Conservation (phyloP, 495 filamentous ascomycete species). For the Penicillium cataractarum region DNA sequence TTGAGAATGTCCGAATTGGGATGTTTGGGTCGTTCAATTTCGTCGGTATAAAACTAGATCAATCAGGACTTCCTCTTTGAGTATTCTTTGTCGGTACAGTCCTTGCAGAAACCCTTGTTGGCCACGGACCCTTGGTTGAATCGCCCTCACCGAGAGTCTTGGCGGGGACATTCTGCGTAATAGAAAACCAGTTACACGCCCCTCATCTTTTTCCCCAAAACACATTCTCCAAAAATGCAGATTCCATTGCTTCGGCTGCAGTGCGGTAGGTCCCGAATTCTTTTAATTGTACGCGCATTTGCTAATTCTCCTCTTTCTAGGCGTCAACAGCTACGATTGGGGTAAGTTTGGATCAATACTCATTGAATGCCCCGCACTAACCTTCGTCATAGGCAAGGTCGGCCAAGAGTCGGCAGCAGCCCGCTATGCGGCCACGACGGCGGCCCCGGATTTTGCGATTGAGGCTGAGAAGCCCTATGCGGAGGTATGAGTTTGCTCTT, state of each 20-base stretch:
- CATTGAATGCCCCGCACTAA: constrained; percentile 32
- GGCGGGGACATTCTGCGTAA: constrained; percentile 32
- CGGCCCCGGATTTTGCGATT: constrained; percentile 69
- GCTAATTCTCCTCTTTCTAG: constrained; percentile 38
- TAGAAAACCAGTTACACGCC: constrained; percentile 21
- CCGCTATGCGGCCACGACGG: constrained; percentile 76
- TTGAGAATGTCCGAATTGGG: not conserved
- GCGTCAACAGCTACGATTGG: constrained; percentile 98
- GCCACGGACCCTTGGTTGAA: constrained; percentile 14
- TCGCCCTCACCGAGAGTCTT: constrained; percentile 28
- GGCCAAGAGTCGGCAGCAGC: constrained; percentile 76
- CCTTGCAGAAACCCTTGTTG: not conserved
- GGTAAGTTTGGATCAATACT: constrained; percentile 51
- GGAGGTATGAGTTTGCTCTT: constrained; percentile 60
- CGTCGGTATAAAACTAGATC: not conserved
- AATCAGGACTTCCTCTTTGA: not conserved
- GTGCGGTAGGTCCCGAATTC: constrained; percentile 67
- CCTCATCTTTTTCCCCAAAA: constrained; percentile 18
- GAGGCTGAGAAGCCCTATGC: constrained; percentile 82
- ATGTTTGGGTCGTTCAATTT: not conserved
- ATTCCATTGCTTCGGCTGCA: constrained; percentile 88
- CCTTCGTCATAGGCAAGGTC: constrained; percentile 59
- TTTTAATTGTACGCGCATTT: not conserved
- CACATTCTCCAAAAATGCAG: constrained; percentile 60
- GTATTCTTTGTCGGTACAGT: not conserved